Base-by-base conservation (phyloP, 2,329 filamentous ascomycete species). In the Ophiostoma piceae region DNA sequence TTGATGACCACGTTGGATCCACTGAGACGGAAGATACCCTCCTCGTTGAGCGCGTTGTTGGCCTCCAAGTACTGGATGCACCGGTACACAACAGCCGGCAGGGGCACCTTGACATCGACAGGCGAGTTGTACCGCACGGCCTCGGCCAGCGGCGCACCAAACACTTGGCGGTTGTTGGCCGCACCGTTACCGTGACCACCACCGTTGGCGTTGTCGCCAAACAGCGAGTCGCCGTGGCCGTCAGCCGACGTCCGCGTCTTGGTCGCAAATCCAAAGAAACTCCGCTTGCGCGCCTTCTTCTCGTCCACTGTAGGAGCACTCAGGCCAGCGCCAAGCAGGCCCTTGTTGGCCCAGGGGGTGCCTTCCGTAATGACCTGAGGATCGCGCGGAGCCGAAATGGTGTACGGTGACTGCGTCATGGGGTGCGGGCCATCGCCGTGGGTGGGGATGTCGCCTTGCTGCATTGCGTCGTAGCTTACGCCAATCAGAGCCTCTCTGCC, bases 1-100 rank as follows among this genome's bases (percentile, higher is more conserved):
- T 94, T 96, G 80, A 99, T 96, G 67, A 97, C 90, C 69, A 96
- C 87, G 77, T 97, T 98, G 0, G 94, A 98, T n/a, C 95, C 95
- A 78, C 94, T 98, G 60, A 99, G 84, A 68, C 95, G 89, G 84
- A 99, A 99, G 60, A 99, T 97, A 62, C 95, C 95, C 79, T 99
- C 95, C 78, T 99, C 95, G 6, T 84, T 84, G 66, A 90, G 84
- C 12, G 94, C 95, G 72, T 91, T 88, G 81, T 94, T 94, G 7
- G 87, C 85, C 74, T 92, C 90, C 22, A 99, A 84, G 78, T 97
- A 99, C 78, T 98, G 92, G 72, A 99, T 91, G 77, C 93, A 97
- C 70, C 95, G 90, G 80, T 96, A 99, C 9, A 98, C 92, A 2
- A 99, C 95, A 7, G 94, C 92, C 1, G 95, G 95, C 37, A 99